These are phyloP conservation scores for Aspergillus campestris DNA, from an alignment of 495 filamentous ascomycete genomes.

Conservation along the genomic window DNA sequence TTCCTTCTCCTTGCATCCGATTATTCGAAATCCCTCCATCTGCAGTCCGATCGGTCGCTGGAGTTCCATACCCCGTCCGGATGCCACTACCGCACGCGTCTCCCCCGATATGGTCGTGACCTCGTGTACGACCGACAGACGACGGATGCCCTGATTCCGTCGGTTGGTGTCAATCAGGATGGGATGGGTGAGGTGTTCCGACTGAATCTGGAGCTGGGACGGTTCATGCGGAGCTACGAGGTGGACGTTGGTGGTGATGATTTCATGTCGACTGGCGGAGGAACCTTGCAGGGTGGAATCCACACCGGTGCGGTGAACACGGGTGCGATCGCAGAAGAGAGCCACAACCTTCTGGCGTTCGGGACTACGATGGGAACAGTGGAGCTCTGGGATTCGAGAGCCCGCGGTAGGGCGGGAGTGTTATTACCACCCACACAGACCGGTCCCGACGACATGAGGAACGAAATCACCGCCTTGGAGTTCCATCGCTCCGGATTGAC, in stretches of 20 bases:
- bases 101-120: slow-evolving; percentile 89
- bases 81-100: slow-evolving; percentile 75
- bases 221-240: slow-evolving; percentile 76
- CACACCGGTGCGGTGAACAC: slow-evolving; percentile 78
- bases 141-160: slow-evolving; percentile 77
- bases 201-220: slow-evolving; percentile 80
- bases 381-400: slow-evolving; percentile 90
- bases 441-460: slow-evolving; percentile 41
- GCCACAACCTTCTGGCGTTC: slow-evolving; percentile 87
- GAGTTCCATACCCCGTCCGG: slow-evolving; percentile 91
- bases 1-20: slow-evolving; percentile 89
- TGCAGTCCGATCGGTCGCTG: slow-evolving; percentile 83
- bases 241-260: slow-evolving; percentile 84
- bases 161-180: slow-evolving; percentile 78
- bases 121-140: slow-evolving; percentile 76
- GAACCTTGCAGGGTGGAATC: slow-evolving; percentile 75
- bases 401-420: slow-evolving; percentile 70
- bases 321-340: slow-evolving; percentile 79
- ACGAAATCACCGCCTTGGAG: slow-evolving; percentile 78
- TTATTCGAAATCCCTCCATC: slow-evolving; percentile 89
- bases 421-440: slow-evolving; percentile 43
- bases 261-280: slow-evolving; percentile 49
- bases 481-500: slow-evolving; percentile 81
- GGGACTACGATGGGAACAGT: slow-evolving; percentile 94
- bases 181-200: slow-evolving; percentile 87